Evolutionary conservation across 1,284 basidiomycete genomes (phyloP).

Genomic region (Phylloporus gajari): DNA sequence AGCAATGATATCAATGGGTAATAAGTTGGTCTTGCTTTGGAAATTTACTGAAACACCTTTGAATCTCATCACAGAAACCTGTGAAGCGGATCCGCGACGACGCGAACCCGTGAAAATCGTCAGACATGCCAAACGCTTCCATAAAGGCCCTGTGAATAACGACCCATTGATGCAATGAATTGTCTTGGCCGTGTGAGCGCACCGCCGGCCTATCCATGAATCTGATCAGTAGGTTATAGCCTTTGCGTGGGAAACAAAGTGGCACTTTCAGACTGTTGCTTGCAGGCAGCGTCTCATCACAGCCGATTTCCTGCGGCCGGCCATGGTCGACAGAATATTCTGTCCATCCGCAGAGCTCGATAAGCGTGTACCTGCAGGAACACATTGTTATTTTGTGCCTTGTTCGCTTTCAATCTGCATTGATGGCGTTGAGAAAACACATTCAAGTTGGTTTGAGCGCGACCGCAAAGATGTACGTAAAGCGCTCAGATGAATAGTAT

Average conservation of each 20-base stretch:
- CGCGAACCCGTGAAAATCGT: background rate
- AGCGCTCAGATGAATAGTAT: background rate
- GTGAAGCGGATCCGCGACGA: background rate
- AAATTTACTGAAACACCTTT: background rate
- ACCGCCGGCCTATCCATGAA: conserved; percentile 2
- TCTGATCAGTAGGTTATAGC: background rate
- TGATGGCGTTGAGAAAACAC: too few species aligned
- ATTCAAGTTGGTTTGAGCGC: background rate
- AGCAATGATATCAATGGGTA: background rate
- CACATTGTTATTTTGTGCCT: background rate
- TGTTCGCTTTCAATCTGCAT: too few species aligned
- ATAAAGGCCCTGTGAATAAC: background rate
- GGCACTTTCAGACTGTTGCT: background rate
- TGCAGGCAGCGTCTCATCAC: background rate
- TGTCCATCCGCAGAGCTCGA: background rate
- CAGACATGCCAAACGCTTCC: background rate
- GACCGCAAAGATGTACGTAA: background rate
- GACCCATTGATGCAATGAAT: background rate
- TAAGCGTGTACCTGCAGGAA: background rate
- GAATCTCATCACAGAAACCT: background rate
- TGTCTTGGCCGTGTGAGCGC: background rate
- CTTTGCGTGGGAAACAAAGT: conserved; percentile 14
- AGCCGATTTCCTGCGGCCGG: background rate
- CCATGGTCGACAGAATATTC: conserved; percentile 4
- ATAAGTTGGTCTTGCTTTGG: background rate